phyloP scores from a whole-genome alignment of 371 early-diverging fungal species.

The Paraphysoderma sedebokerense region DNA sequence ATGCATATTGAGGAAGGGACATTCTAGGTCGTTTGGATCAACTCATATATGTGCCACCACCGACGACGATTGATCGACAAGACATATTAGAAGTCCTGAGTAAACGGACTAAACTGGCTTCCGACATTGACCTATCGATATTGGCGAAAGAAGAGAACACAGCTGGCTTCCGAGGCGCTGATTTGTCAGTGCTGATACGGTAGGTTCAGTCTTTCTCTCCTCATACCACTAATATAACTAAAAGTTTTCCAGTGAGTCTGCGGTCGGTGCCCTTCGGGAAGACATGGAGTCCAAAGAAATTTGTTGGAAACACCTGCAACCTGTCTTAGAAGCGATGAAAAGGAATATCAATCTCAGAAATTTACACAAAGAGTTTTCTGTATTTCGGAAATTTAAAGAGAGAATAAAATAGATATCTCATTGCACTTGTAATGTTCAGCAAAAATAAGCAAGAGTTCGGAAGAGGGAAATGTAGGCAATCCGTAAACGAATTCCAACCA shows the following conservation, averaged over 20 bases:
- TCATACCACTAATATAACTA: neutral
- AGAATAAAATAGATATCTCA: no score
- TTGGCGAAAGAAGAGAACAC: constrained; percentile 30
- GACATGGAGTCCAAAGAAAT: constrained; percentile 10
- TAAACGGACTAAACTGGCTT: constrained; percentile 4
- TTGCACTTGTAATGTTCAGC: no score
- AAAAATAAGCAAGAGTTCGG: no score
- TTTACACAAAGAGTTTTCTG: no score
- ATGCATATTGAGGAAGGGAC: neutral
- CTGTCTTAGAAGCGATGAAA: neutral
- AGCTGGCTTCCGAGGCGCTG: constrained; percentile 38
- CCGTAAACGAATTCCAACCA: no score
- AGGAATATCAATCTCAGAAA: constrained; percentile 3
- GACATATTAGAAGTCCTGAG: constrained; percentile 24
- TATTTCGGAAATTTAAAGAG: no score
- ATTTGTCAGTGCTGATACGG: constrained; percentile 38
- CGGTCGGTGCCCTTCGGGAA: constrained; percentile 25
- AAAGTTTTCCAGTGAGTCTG: constrained; percentile 25
- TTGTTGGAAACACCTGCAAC: constrained; percentile 6
- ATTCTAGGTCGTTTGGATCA: constrained; percentile 50
- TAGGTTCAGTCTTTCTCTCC: constrained; percentile 4
- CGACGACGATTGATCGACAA: constrained; percentile 26
- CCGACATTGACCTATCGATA: constrained; percentile 15
- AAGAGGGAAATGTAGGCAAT: no score
- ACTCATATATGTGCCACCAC: constrained; percentile 43